Base-by-base conservation (phyloP, 2,329 filamentous ascomycete species). In the Trichophaea hybrida region DNA sequence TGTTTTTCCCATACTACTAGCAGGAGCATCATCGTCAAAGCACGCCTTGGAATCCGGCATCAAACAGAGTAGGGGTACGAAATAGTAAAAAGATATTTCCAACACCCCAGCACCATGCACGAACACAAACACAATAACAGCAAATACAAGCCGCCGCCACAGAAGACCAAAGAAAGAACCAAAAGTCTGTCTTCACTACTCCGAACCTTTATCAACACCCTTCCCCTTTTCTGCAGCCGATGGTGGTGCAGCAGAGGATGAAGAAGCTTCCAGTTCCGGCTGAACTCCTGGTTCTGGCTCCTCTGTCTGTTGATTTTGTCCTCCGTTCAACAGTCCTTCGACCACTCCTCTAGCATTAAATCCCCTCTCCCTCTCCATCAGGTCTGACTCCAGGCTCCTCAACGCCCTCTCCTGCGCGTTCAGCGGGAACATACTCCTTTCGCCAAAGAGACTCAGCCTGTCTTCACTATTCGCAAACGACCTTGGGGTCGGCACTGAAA, bases 391-490 rank as follows among this genome's bases (percentile, higher is more conserved):
- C 10, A 65, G 40, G 6, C 57, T 57, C 13, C 50, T 46, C 10
- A 60, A 40, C 6, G 57, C 61, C 48, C 59, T 57, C 35, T 61
- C 59, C 44, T 64, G 63, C 1, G 61, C 57, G 1, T 24, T n/a
- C 1, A 46, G 24, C 13, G 51, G 33, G 46, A 65, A 65, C 31
- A 65, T 57, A 15, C 63, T 65, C 6, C 55, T 50, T 13, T 60
- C 54, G 12, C 63, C 63, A 52, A 65, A 65, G 4, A 65, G 35
- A 64, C 38, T 50, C 15, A 48, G 32, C 13, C 55, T 48, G 5
- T 57, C 40, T 7, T 15, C 40, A 4, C 13, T 50, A 12, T 31
- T 8, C 50, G 31, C 59, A 24, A 50, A 34, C 1, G 46, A 38
- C 24, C 31, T 43, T 24, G 57, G 37, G 4, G 60, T 37, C 4